Evolutionary conservation across 2,329 filamentous ascomycete species (phyloP).

Genomic region (Fusarium oxysporum): DNA sequence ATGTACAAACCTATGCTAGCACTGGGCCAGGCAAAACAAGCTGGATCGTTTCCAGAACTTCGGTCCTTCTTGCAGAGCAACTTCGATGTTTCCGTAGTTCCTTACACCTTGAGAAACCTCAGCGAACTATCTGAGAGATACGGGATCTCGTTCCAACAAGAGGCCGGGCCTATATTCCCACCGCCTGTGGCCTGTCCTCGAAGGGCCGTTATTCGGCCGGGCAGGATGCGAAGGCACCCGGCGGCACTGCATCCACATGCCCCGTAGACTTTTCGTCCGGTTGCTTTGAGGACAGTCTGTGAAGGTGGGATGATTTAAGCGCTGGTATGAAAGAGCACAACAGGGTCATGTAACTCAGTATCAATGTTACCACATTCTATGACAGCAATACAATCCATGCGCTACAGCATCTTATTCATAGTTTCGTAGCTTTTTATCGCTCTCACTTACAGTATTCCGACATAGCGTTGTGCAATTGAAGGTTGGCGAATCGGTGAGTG

Average conservation of each 20-base stretch:
- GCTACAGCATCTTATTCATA: no score
- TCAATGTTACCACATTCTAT: not conserved
- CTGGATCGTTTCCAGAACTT: not conserved
- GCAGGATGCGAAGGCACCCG: accelerated
- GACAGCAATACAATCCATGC: not conserved
- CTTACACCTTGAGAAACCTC: not conserved
- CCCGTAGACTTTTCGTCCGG: not conserved
- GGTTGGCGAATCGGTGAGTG: not conserved
- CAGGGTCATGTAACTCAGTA: not conserved
- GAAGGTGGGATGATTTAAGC: accelerated
- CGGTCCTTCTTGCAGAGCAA: not conserved
- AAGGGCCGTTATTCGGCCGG: accelerated
- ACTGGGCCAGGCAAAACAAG: not conserved
- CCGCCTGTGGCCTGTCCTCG: accelerated
- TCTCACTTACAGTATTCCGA: not conserved
- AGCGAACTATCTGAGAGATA: not conserved
- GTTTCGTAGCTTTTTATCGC: accelerated
- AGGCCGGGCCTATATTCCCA: not conserved
- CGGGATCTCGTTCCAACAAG: not conserved
- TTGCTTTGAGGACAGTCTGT: not conserved
- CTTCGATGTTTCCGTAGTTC: not conserved
- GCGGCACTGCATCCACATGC: accelerated
- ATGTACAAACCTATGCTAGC: not conserved
- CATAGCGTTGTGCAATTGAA: not conserved
- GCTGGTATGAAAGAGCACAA: not conserved